Conservation (phyloP, 805 yeast species). For the Candida parachauliodes region DNA sequence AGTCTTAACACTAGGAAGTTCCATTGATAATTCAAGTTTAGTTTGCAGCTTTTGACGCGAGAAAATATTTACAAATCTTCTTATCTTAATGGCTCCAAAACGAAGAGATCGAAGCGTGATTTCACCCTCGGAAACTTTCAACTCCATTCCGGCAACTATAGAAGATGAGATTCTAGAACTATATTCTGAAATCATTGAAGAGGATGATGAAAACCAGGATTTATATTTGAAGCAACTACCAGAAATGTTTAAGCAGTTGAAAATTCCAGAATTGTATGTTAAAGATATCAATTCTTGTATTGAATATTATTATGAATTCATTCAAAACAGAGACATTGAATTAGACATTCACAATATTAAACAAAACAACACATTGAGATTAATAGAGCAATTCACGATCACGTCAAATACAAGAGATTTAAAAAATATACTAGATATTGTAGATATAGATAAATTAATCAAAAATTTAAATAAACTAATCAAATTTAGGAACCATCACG, state of each 20-base stretch:
- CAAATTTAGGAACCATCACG: constrained; percentile 29
- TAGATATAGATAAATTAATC: constrained; percentile 39
- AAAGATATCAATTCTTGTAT: constrained; percentile 28
- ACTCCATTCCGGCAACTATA: constrained; percentile 15
- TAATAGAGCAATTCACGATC: constrained; percentile 29
- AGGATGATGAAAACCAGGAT: constrained; percentile 22
- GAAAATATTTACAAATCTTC: not conserved
- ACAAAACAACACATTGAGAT: constrained; percentile 23
- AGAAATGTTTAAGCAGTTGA: constrained; percentile 19
- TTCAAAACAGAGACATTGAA: constrained; percentile 8
- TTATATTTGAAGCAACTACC: constrained; percentile 25
- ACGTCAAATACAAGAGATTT: constrained; percentile 14
- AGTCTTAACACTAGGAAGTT: constrained; percentile 18
- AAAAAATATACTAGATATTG: constrained; percentile 30
- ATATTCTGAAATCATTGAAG: constrained; percentile 22
- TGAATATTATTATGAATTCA: constrained; percentile 30
- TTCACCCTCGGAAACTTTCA: constrained; percentile 12
- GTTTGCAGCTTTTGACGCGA: not conserved
- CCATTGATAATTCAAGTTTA: constrained; percentile 1
- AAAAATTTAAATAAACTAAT: constrained; percentile 23
- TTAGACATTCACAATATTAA: constrained; percentile 15
- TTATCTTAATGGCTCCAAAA: not conserved
- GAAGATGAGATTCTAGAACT: constrained; percentile 36
- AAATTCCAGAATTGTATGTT: constrained; percentile 30
- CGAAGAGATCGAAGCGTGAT: constrained; percentile 1